Evolutionary conservation across 371 early-diverging fungal genomes (phyloP).

Genomic region (Syncephalastrum monosporum): DNA sequence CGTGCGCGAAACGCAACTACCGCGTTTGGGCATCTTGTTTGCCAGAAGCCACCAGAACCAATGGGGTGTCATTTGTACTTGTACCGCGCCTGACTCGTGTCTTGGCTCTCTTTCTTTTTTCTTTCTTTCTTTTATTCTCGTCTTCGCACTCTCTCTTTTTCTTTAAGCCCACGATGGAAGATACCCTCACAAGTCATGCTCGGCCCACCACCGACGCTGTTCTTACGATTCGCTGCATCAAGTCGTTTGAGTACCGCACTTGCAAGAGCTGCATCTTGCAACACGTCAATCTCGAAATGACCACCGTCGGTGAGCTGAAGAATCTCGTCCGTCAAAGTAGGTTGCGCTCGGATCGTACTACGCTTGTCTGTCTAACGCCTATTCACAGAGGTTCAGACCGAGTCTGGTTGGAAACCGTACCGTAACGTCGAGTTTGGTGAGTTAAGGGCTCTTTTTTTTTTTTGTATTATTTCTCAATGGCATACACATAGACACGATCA

Average conservation of each 20-base stretch:
- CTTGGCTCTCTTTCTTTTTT: not conserved
- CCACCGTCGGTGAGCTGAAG: conserved; percentile 73
- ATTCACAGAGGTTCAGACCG: conserved; percentile 56
- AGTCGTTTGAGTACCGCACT: conserved; percentile 88
- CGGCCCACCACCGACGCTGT: conserved; percentile 59
- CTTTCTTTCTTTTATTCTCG: not conserved
- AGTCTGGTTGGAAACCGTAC: conserved; percentile 75
- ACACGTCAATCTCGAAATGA: conserved; percentile 64
- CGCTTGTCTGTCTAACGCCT: not conserved
- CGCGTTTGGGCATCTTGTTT: too few relatives aligned
- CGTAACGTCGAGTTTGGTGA: conserved; percentile 65
- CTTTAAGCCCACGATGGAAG: not conserved
- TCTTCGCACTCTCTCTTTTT: not conserved
- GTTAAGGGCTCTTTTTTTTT: not conserved
- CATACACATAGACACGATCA: conserved; percentile 67
- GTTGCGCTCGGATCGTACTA: conserved; percentile 11
- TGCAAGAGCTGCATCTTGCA: conserved; percentile 80
- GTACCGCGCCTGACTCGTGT: too few relatives aligned
- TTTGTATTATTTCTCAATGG: conserved; percentile 1
- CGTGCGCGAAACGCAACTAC: too few relatives aligned
- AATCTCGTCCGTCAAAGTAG: conserved; percentile 66
- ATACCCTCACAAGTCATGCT: conserved; percentile 49
- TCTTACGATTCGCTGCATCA: conserved; percentile 86
- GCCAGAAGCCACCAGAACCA: too few relatives aligned
- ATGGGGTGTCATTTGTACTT: too few relatives aligned